Conservation (phyloP, 192 early-diverging fungal species). For the Entophlyctis luteolus region DNA sequence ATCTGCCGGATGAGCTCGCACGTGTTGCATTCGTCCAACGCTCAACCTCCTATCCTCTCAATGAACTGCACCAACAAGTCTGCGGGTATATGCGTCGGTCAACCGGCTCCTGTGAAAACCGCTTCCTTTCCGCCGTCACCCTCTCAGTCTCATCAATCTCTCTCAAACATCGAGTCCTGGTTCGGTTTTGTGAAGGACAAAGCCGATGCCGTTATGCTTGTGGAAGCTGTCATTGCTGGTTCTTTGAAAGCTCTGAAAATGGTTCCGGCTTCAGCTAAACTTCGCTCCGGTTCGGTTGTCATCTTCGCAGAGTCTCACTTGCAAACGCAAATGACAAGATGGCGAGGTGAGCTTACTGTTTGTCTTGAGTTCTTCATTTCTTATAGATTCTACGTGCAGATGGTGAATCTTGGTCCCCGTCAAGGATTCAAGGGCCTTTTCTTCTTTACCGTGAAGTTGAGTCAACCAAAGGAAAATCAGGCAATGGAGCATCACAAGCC, state of each 20-base stretch:
- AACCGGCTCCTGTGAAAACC: neutral
- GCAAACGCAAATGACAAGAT: neutral
- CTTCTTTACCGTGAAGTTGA: constrained; percentile 9
- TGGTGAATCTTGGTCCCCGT: neutral
- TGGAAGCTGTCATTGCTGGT: constrained; percentile 11
- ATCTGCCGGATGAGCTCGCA: too few relatives aligned
- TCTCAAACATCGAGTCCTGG: neutral
- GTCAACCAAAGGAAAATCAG: neutral
- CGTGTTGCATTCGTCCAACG: neutral
- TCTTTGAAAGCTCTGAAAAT: neutral
- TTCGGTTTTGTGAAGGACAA: constrained; percentile 1
- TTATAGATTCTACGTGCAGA: neutral
- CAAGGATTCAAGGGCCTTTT: constrained; percentile 7
- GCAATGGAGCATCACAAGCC: neutral
- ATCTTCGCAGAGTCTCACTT: neutral
- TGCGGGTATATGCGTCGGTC: too few relatives aligned
- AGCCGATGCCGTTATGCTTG: neutral
- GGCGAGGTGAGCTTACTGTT: neutral
- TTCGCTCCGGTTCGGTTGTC: constrained; percentile 6
- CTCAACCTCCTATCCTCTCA: neutral
- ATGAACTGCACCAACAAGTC: neutral
- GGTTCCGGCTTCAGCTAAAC: neutral
- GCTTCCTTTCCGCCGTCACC: too few relatives aligned
- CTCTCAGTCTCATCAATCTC: too few relatives aligned
- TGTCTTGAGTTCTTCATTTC: neutral